These are phyloP conservation scores for Pseudovirgaria hyperparasitica DNA, from an alignment of 2,329 filamentous ascomycete genomes.

Conservation along the genomic window DNA sequence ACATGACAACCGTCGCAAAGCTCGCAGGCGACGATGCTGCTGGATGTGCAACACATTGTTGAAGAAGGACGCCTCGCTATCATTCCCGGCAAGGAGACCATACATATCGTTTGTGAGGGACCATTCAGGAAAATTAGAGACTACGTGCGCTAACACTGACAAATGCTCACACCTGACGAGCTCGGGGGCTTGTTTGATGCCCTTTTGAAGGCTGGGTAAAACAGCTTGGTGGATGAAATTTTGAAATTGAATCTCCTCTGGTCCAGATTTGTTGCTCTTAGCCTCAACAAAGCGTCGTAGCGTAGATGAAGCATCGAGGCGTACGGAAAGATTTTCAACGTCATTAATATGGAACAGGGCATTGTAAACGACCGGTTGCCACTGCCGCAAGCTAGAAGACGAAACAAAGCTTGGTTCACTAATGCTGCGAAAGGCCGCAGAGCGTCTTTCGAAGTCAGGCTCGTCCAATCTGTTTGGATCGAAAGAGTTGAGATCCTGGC, in stretches of 20 bases:
- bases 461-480: conserved; percentile 62
- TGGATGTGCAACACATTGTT: conserved; percentile 86
- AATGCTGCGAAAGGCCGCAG: conserved; percentile 63
- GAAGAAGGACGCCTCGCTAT: conserved; percentile 81
- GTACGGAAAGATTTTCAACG: conserved; percentile 76
- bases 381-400: conserved; percentile 61
- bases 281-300: conserved; percentile 64
- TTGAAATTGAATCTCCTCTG: conserved; percentile 38
- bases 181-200: conserved; percentile 67
- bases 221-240: conserved; percentile 51
- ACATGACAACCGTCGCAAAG: conserved; percentile 61
- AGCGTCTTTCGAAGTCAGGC: conserved; percentile 73
- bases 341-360: conserved; percentile 76
- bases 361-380: conserved; percentile 81
- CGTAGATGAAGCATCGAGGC: conserved; percentile 69
- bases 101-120: conserved; percentile 60
- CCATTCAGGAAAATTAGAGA: conserved; percentile 59
- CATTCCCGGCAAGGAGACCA: conserved; percentile 54
- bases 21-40: conserved; percentile 71
- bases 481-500: conserved; percentile 70
- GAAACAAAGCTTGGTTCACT: conserved; percentile 46
- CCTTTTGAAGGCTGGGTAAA: conserved; percentile 62
- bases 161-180: conserved; percentile 74
- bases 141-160: conserved; percentile 63
- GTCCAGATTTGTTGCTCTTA: conserved; percentile 36